These are phyloP conservation scores for Globisporangium viniferum DNA, from an alignment of 352 stramenopile species.

Conservation along the genomic window DNA sequence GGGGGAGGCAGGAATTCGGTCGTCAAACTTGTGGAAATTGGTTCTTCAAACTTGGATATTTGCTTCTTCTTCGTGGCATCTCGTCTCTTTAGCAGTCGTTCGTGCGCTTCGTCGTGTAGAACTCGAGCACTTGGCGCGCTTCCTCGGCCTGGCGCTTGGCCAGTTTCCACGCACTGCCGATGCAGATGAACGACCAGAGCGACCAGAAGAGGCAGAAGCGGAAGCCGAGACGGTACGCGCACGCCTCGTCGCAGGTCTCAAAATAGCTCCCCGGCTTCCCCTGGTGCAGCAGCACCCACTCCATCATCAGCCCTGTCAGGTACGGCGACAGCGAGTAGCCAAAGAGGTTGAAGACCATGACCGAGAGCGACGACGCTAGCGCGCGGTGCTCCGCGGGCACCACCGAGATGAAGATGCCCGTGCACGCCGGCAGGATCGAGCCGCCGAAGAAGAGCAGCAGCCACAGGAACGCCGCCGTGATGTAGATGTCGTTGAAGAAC, in stretches of 20 bases:
- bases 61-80: neutral
- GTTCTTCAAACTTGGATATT: too few species aligned
- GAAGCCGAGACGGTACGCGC: constrained; percentile 76
- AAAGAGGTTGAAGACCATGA: constrained; percentile 84
- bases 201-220: constrained; percentile 83
- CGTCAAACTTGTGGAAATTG: neutral
- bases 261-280: constrained; percentile 63
- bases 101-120: constrained; percentile 35
- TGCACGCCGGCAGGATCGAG: constrained; percentile 76
- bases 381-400: constrained; percentile 71
- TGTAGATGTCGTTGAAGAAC: constrained; percentile 78
- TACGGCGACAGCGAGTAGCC: constrained; percentile 79
- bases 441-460: constrained; percentile 81
- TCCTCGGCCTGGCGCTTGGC: constrained; percentile 52
- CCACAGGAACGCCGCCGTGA: constrained; percentile 74
- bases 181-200: constrained; percentile 72
- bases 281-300: constrained; percentile 69
- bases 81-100: constrained; percentile 3
- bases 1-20: neutral
- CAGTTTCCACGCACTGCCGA: constrained; percentile 53
- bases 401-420: constrained; percentile 83
- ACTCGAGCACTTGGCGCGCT: constrained; percentile 52
- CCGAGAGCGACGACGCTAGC: constrained; percentile 73
- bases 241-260: constrained; percentile 73
- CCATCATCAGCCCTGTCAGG: constrained; percentile 77